These are phyloP conservation scores for Aspergillus pseudoglaucus DNA, from an alignment of 2,329 filamentous ascomycete genomes.

Conservation along the genomic window DNA sequence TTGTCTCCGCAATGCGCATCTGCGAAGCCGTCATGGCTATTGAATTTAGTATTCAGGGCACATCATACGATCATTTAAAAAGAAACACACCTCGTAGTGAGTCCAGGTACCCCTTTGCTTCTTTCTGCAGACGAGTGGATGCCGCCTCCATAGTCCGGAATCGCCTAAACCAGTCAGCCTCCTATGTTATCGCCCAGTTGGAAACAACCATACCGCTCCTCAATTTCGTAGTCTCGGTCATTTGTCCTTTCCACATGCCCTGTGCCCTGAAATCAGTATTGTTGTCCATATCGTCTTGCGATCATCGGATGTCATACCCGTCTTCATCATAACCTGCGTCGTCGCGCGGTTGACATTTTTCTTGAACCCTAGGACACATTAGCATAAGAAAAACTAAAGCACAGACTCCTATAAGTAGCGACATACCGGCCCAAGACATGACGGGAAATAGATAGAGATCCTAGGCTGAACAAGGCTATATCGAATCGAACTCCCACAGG, in stretches of 20 bases:
- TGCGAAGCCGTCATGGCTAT: conserved; percentile 96
- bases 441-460: conserved; percentile 18
- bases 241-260: conserved; percentile 98
- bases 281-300: background rate
- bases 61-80: background rate
- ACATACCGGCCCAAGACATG: conserved; percentile 66
- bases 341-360: conserved; percentile 98
- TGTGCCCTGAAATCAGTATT: conserved; percentile 21
- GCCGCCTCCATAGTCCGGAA: conserved; percentile 98
- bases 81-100: conserved; percentile 69
- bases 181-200: background rate
- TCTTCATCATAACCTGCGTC: conserved; percentile 99
- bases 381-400: background rate
- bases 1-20: conserved; percentile 98
- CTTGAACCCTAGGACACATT: conserved; percentile 60
- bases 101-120: conserved; percentile 96
- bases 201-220: conserved; percentile 61
- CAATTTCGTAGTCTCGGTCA: conserved; percentile 97
- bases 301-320: conserved; percentile 49
- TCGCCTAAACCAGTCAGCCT: conserved; percentile 52
- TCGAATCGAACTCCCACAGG: background rate
- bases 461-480: conserved; percentile 7
- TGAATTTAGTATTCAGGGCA: conserved; percentile 4
- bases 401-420: background rate
- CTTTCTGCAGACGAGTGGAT: conserved; percentile 85